Percentiles rank a stretch among this genome's conserved stretches.
Evolutionary conservation across 208 protist species (phyloP).

Genomic region (Kentomonas sorsogonicus): DNA sequence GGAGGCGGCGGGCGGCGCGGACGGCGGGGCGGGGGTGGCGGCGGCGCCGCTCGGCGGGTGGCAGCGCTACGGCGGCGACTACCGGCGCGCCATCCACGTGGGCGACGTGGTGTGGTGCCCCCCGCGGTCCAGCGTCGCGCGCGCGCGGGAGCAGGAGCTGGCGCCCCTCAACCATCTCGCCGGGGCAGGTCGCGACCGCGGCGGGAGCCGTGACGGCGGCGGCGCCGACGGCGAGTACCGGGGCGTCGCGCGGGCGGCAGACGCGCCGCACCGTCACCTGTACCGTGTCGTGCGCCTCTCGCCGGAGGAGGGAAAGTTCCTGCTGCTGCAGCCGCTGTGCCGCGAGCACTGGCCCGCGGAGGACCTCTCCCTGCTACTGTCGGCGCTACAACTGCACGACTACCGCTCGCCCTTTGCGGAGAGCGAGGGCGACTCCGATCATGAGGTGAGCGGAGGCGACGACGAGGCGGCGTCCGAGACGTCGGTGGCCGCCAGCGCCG

Average conservation of each 20-base stretch:
- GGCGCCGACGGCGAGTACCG: too few relatives aligned
- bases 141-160: too few relatives aligned
- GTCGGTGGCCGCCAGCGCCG: too few relatives aligned
- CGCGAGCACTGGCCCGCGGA: slow-evolving; percentile 14
- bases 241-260: too few relatives aligned
- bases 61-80: slow-evolving; percentile 77
- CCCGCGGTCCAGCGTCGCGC: slow-evolving; percentile 12
- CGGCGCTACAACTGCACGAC: slow-evolving; percentile 18
- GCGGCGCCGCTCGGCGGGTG: slow-evolving; percentile 4
- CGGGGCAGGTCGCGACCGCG: too few relatives aligned
- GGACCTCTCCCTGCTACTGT: slow-evolving; percentile 17
- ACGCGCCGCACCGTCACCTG: slow-evolving; percentile 47
- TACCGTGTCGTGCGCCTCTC: slow-evolving; percentile 61
- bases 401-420: slow-evolving; percentile 27
- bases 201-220: too few relatives aligned
- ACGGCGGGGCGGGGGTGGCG: slow-evolving; percentile 1
- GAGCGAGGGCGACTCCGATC: not conserved
- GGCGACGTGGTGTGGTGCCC: slow-evolving; percentile 81
- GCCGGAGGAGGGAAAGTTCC: slow-evolving; percentile 21
- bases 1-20: not conserved
- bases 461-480: too few relatives aligned
- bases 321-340: slow-evolving; percentile 42
- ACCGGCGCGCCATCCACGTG: slow-evolving; percentile 55
- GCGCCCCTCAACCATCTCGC: too few relatives aligned
- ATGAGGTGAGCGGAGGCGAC: not conserved